phyloP scores from a whole-genome alignment of 805 yeast genomes.

The Suhomyces sp. region DNA sequence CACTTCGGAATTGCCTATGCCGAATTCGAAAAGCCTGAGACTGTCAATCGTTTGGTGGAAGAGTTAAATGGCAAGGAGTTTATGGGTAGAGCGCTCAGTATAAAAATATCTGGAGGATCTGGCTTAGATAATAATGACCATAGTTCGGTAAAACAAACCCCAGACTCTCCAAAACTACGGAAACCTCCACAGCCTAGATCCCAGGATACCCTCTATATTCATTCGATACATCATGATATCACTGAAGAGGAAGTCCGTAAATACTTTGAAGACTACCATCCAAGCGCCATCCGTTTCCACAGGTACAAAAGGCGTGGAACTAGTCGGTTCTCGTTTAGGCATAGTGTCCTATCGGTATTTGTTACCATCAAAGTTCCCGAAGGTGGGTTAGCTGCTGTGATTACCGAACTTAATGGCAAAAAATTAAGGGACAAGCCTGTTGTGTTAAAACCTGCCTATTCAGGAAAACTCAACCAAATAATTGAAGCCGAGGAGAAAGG shows the following conservation, averaged over 20 bases:
- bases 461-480: neutral
- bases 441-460: slow-evolving; percentile 1
- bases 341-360: slow-evolving; percentile 2
- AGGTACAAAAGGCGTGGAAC: neutral
- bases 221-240: slow-evolving; percentile 35
- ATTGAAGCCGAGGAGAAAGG: neutral
- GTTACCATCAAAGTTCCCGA: slow-evolving; percentile 29
- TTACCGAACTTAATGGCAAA: slow-evolving; percentile 34
- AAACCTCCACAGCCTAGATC: neutral
- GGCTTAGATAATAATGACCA: neutral
- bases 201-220: slow-evolving; percentile 45
- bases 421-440: slow-evolving; percentile 29
- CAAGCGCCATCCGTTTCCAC: neutral
- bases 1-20: slow-evolving; percentile 55
- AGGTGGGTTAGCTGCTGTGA: slow-evolving; percentile 42
- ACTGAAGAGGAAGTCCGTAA: slow-evolving; percentile 46
- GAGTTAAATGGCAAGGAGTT: slow-evolving; percentile 24
- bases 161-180: neutral
- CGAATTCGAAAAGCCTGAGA: slow-evolving; percentile 28
- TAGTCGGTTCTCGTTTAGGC: neutral
- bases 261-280: slow-evolving; percentile 40
- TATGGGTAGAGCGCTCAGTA: slow-evolving; percentile 36
- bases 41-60: slow-evolving; percentile 26
- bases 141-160: neutral
- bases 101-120: neutral